These are phyloP conservation scores for Athelia psychrophila DNA, from an alignment of 1,284 basidiomycete genomes.

Conservation along the genomic window DNA sequence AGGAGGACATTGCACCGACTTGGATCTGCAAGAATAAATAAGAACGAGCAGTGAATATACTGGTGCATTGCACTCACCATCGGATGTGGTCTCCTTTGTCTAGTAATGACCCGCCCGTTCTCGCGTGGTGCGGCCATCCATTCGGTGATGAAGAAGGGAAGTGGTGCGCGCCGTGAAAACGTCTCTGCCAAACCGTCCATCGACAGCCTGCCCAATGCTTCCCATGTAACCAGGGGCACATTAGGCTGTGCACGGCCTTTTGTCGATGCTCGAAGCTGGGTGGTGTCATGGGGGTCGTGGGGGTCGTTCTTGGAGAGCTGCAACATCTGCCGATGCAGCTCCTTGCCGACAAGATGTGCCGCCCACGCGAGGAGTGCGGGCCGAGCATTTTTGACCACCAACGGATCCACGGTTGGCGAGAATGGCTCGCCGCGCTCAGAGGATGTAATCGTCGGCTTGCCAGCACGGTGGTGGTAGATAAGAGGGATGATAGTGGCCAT, in stretches of 20 bases:
- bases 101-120: not conserved
- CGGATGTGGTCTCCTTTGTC: not conserved
- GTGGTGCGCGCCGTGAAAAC: not conserved
- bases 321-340: not conserved
- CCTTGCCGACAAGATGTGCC: not conserved
- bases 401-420: not conserved
- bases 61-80: not conserved
- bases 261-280: not conserved
- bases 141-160: not conserved
- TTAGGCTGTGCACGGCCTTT: not conserved
- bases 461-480: not conserved
- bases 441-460: not conserved
- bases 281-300: not conserved
- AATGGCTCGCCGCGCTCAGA: not conserved
- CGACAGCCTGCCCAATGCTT: not conserved
- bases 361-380: not conserved
- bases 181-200: not conserved
- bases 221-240: not conserved
- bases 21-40: slow-evolving; percentile 1
- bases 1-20: slow-evolving; percentile 5
- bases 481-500: not conserved
- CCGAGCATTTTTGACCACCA: not conserved
- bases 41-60: not conserved
- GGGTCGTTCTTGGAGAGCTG: not conserved
- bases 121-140: not conserved